Evolutionary conservation across 2,329 filamentous ascomycete genomes (phyloP).

Genomic region (Ophiostoma pallidulum): DNA sequence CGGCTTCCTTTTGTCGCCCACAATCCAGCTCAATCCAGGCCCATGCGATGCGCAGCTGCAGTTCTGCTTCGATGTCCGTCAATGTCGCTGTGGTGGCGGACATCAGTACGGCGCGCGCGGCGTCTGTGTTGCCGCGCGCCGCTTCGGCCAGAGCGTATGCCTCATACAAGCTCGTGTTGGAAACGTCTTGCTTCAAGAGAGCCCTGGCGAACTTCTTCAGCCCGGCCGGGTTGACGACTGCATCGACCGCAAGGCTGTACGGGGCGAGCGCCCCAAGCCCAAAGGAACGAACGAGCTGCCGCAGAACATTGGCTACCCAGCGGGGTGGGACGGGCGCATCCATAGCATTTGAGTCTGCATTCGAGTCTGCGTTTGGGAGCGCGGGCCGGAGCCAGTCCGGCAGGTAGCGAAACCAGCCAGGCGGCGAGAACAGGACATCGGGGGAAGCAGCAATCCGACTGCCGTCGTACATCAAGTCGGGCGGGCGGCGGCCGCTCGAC

Average conservation of each 20-base stretch:
- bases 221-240: conserved; percentile 39
- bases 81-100: conserved; percentile 31
- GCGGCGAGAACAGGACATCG: conserved; percentile 27
- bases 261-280: conserved; percentile 48
- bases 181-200: conserved; percentile 58
- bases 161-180: conserved; percentile 63
- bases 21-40: conserved; percentile 55
- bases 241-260: conserved; percentile 62
- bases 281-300: conserved; percentile 41
- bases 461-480: conserved; percentile 12
- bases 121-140: conserved; percentile 43
- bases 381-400: conserved; percentile 12
- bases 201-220: conserved; percentile 63
- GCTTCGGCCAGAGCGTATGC: conserved; percentile 67
- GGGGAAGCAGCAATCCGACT: conserved; percentile 28
- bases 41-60: conserved; percentile 49
- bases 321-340: conserved; percentile 28
- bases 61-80: conserved; percentile 19
- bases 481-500: background rate
- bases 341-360: no score
- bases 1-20: conserved; percentile 25
- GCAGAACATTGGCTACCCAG: conserved; percentile 46
- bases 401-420: conserved; percentile 14
- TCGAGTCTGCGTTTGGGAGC: background rate
- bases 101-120: conserved; percentile 55